Base-by-base conservation (phyloP, 2,329 filamentous ascomycete genomes). In the Aspergillus calidoustus region DNA sequence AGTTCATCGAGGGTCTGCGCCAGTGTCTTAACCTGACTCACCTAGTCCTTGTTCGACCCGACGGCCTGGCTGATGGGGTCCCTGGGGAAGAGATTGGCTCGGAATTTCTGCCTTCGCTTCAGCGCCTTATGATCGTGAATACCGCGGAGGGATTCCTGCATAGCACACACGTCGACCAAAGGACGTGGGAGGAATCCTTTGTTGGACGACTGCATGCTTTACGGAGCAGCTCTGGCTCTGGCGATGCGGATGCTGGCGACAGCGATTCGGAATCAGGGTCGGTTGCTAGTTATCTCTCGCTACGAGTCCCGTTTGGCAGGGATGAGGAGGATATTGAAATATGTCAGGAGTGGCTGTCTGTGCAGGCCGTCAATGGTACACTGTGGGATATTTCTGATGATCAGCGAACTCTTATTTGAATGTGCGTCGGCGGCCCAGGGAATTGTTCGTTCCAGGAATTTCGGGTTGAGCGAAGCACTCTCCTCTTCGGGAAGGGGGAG, bases 41-140 rank as follows among this genome's bases (percentile, higher is more conserved):
- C 46, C 38, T 66, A 13, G 57, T 64, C 4, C 57, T 64, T 49
- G 54, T 62, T 30, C 62, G 62, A 43, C 57, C 62, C 28, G 60
- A 62, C 19, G 46, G 57, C 13, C 52, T 64, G 19, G 25, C 30
- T 5, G 54, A 54, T 43, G 49, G 49, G 47, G 34, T 59, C n/a
- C 17, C 50, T 4, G 46, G 19, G 30, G 58, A 49, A n/a, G 50
- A 55, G 50, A 44, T 58, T 30, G 61, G 48, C 23, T 19, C 30
- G 22, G 58, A 52, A 15, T 64, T 61, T 31, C 30, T 64, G 50
- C 58, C 61, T 7, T 54, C 31, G n/a, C 47, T 64, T 30, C 58
- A 64, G 46, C 61, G 61, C 15, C 58, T 61, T 17, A 22, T 61
- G 9, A 47, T 64, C 28, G 61, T 61, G 8, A 58, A 61, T 57